Conservation (phyloP, 768 basidiomycete genomes). For the Tulasnella sp. region DNA sequence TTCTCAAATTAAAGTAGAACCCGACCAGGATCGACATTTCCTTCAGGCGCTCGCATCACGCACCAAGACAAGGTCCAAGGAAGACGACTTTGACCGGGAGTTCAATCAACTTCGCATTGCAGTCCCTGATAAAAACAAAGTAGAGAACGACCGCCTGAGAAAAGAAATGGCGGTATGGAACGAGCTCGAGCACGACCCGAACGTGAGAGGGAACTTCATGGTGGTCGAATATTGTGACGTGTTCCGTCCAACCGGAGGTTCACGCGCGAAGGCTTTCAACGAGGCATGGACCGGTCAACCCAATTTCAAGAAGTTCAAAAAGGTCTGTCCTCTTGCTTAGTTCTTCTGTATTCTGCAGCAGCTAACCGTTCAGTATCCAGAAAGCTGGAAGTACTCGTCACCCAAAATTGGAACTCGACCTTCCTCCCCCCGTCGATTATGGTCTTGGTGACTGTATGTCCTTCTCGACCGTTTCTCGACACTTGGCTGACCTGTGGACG, state of each 20-base stretch:
- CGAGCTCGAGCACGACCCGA: slow-evolving; percentile 65
- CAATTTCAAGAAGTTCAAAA: slow-evolving; percentile 78
- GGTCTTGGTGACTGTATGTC: slow-evolving; percentile 57
- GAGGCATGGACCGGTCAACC: slow-evolving; percentile 54
- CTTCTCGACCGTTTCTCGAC: slow-evolving; percentile 21
- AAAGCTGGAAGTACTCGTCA: slow-evolving; percentile 39
- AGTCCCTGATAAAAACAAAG: slow-evolving; percentile 55
- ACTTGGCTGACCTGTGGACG: not conserved
- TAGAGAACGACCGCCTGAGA: slow-evolving; percentile 50
- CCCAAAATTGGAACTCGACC: slow-evolving; percentile 56
- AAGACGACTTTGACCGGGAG: slow-evolving; percentile 75
- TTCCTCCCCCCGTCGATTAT: slow-evolving; percentile 57
- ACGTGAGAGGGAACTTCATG: slow-evolving; percentile 78
- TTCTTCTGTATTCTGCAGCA: not conserved
- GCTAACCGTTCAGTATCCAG: slow-evolving; percentile 47
- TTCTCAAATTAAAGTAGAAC: not conserved
- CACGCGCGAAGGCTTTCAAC: not conserved
- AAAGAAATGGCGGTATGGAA: slow-evolving; percentile 63
- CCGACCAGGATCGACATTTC: not conserved
- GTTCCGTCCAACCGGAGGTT: slow-evolving; percentile 39
- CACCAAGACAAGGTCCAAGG: slow-evolving; percentile 58
- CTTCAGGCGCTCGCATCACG: not conserved
- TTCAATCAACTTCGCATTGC: slow-evolving; percentile 77
- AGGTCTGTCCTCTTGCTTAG: slow-evolving; percentile 49
- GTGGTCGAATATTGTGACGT: slow-evolving; percentile 69